Evolutionary conservation across 768 basidiomycete genomes (phyloP).

Genomic region (Coprinopsis cinerea): DNA sequence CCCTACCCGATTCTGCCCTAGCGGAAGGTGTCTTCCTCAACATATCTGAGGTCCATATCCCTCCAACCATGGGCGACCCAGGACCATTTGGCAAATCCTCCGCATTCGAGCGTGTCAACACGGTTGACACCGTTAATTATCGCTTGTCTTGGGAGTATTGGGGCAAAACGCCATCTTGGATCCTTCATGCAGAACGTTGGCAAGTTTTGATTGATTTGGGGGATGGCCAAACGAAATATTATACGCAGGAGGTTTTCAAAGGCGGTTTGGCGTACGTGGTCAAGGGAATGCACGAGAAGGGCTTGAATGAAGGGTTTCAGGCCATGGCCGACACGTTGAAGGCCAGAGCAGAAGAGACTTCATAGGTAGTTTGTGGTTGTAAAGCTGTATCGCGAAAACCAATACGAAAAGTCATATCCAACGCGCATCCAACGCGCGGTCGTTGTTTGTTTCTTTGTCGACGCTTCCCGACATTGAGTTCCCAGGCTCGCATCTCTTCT

Average conservation of each 20-base stretch:
- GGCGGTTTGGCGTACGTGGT: conserved; percentile 31
- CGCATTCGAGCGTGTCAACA: conserved; percentile 40
- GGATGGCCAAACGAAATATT: conserved; percentile 55
- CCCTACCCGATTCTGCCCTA: conserved; percentile 43
- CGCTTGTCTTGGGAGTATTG: conserved; percentile 48
- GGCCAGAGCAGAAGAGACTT: not conserved
- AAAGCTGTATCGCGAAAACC: not conserved
- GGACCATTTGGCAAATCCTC: conserved; percentile 30
- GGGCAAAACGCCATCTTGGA: conserved; percentile 33
- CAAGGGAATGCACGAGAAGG: not conserved
- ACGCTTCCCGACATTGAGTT: too few species aligned
- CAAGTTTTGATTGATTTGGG: conserved; percentile 48
- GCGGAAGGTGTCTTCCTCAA: conserved; percentile 40
- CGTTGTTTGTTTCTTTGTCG: too few species aligned
- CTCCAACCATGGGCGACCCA: conserved; percentile 48
- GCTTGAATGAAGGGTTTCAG: not conserved
- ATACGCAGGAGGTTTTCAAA: conserved; percentile 53
- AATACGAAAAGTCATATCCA: not conserved
- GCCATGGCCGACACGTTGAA: conserved; percentile 2
- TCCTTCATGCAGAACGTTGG: conserved; percentile 57
- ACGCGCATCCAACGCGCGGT: not conserved
- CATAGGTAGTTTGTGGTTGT: not conserved
- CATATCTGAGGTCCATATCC: conserved; percentile 51
- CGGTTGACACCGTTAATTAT: conserved; percentile 46
- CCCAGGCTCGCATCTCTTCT: not conserved